Evolutionary conservation across 208 protist species (phyloP), one percentile per base, ranked within the genome.

Genomic region (Acanthamoeba triangularis): DNA sequence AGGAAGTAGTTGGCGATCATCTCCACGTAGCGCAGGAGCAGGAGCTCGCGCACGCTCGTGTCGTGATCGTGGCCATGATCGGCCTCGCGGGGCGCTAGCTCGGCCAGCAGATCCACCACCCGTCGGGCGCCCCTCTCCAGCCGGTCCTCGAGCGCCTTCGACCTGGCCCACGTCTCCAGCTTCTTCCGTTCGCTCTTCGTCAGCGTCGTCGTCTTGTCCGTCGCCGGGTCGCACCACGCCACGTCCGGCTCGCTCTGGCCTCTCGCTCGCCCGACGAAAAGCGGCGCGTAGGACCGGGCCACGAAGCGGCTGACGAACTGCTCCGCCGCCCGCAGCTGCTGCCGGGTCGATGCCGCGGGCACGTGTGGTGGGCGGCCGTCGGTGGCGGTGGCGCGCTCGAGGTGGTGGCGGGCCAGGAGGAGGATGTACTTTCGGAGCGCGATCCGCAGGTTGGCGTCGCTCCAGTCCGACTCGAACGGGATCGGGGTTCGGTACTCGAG

Each of bases 341-440:
- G 2, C 1, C 61, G 23, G 16, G 28, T n/a, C n/a, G n/a, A 61
- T 23, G 54, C 11, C 52, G 52, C 7, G 11, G 20, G 54, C 54
- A 61, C n/a, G 11, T 61, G 54, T 82, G 10, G 33, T 0, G 10
- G 30, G 10, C 16, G 10, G 10, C 44, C 25, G 18, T 41, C 74
- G 74, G 3, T n/a, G 18, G 33, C 74, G 14, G 30, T 14, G 20
- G 18, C 41, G 33, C 28, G 10, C 25, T 0, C 14, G 6, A 82
- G 74, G 74, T 54, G 10, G 8, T 47, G 18, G 18, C 33, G 37
- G 33, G 41, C 74, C 23, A 82, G 74, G 11, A 28, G 14, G 13
- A 82, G 35, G 74, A 82, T 54, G 41, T 82, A 82, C 74, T 82
- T 82, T 5, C 74, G 74, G 10, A 82, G 41, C 14, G 74, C 74